These are phyloP conservation scores for Sarocladium kiliense DNA, from an alignment of 2,329 filamentous ascomycete species.

Conservation along the genomic window DNA sequence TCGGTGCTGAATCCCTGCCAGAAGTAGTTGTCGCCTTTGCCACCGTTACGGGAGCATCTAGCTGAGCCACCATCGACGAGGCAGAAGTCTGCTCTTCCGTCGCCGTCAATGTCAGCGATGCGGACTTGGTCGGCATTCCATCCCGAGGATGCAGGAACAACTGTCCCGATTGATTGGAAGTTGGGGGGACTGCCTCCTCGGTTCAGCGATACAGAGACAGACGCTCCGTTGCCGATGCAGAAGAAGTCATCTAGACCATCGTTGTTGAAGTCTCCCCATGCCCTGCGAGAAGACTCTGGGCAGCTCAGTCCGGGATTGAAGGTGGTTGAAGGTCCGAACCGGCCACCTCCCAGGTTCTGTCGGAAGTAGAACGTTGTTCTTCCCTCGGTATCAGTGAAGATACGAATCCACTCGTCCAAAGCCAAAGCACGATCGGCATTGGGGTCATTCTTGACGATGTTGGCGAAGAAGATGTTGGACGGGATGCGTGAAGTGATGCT, in stretches of 20 bases:
- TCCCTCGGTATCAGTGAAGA: background rate
- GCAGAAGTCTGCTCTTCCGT: slow-evolving; percentile 12
- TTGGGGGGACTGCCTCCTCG: background rate
- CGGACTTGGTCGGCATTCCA: no score
- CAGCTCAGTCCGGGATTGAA: background rate
- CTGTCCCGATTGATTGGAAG: background rate
- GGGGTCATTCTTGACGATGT: slow-evolving; percentile 7
- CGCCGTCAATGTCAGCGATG: slow-evolving; percentile 16
- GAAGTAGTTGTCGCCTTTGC: slow-evolving; percentile 13
- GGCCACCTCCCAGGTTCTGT: slow-evolving; percentile 1
- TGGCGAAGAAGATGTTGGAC: slow-evolving; percentile 8
- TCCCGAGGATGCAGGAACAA: background rate
- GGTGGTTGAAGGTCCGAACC: background rate
- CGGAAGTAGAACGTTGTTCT: slow-evolving; percentile 19
- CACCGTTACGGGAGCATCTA: slow-evolving; percentile 10
- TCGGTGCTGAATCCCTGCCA: slow-evolving; percentile 23
- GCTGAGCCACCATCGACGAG: slow-evolving; percentile 8
- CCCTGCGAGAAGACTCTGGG: background rate
- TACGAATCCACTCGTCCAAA: slow-evolving; percentile 7
- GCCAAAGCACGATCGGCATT: background rate
- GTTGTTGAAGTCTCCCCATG: background rate
- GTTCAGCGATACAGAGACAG: slow-evolving; percentile 1
- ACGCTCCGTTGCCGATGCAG: background rate
- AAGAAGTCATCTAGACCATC: background rate
- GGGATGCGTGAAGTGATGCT: slow-evolving; percentile 6